These are phyloP conservation scores for Cutaneotrichosporon curvatum DNA, from an alignment of 1,284 basidiomycete species.

Conservation along the genomic window DNA sequence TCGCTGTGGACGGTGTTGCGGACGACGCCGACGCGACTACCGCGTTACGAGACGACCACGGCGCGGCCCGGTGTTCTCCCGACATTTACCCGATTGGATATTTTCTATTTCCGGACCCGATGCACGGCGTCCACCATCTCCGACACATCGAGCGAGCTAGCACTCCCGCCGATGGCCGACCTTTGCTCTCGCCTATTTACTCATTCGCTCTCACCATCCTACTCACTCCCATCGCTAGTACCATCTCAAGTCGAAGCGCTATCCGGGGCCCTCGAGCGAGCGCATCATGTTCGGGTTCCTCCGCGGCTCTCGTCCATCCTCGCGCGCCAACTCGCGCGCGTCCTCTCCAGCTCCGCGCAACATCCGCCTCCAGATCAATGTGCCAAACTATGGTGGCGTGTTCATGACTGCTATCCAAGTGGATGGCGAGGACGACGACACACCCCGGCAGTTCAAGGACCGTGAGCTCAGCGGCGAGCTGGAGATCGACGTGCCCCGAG, in stretches of 20 bases:
- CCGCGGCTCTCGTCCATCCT: conserved; percentile 1
- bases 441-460: neutral
- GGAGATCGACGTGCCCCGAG: conserved; percentile 22
- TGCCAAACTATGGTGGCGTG: conserved; percentile 17
- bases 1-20: no score
- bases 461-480: conserved; percentile 24
- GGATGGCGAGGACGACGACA: neutral
- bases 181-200: no score
- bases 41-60: no score
- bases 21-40: no score
- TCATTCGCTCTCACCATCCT: neutral
- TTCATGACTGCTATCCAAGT: conserved; percentile 10
- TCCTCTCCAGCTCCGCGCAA: conserved; percentile 6
- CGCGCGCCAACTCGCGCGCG: conserved; percentile 8
- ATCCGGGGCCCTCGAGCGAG: no score
- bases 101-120: no score
- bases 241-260: no score
- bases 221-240: no score
- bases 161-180: no score
- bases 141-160: neutral
- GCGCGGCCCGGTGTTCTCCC: no score
- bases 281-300: conserved; percentile 13
- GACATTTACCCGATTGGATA: no score
- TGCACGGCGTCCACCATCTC: no score
- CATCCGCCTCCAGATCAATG: conserved; percentile 15